A percentile compares a stretch with the other conserved stretches of the same genome.
Conservation (phyloP, 768 basidiomycete species). For the Trichaptum fuscoviolaceum region DNA sequence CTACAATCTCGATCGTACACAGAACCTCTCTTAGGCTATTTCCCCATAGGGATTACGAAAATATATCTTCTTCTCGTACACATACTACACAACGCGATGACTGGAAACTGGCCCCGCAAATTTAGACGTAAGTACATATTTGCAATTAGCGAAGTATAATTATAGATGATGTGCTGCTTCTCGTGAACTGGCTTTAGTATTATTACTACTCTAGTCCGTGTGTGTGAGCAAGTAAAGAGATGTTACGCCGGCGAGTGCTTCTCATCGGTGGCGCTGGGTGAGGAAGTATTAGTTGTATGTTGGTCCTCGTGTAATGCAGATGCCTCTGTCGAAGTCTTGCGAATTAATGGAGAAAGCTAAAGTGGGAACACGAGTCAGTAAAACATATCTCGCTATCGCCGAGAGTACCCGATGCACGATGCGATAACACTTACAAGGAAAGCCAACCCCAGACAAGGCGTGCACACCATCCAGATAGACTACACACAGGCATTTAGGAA, state of each 20-base stretch:
- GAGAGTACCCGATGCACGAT: background rate
- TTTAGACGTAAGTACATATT: conserved; percentile 1
- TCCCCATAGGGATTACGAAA: background rate
- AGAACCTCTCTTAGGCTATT: background rate
- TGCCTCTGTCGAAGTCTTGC: background rate
- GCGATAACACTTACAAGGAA: conserved; percentile 43
- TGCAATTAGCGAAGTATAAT: background rate
- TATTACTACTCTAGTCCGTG: background rate
- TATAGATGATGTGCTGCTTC: background rate
- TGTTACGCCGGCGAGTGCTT: background rate
- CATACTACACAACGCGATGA: background rate
- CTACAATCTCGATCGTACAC: background rate
- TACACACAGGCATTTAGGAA: conserved; percentile 23
- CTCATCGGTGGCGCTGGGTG: background rate
- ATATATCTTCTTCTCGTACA: background rate
- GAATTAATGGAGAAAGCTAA: conserved; percentile 1
- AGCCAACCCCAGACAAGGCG: conserved; percentile 62
- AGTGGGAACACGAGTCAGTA: background rate
- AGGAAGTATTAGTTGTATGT: background rate
- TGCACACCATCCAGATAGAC: conserved; percentile 72
- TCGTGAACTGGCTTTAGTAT: background rate
- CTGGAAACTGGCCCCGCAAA: background rate
- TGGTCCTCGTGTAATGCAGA: background rate
- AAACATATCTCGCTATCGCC: background rate
- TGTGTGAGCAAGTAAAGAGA: background rate